Evolutionary conservation across 805 yeast species (phyloP), one percentile per base, ranked within the genome.

Genomic region (Priceomyces melissophilus): DNA sequence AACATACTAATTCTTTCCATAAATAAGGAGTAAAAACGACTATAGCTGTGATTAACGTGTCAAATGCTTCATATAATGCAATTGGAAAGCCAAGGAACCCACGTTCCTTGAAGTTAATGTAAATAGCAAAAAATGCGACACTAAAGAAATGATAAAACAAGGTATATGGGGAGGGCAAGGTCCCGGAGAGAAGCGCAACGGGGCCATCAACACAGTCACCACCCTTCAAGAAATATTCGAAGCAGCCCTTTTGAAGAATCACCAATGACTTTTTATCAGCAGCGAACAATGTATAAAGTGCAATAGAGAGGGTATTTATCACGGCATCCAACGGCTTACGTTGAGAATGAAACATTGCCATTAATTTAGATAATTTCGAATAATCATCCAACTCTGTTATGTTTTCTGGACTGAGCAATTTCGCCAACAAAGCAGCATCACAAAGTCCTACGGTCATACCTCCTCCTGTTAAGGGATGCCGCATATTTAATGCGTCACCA

Each of bases 391-490:
- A 72, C 39, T 76, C 78, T 4, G 72, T 73, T 10, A 80, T 76
- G 2, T 67, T 54, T 39, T 73, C 54, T 40, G 84, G 78, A 7
- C 78, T 70, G 39, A 93, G 69, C 30, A 86, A 63, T 50, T 76
- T 74, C 13, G 86, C 79, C 35, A 89, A 71, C 27, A 85, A 58
- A 0, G 76, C 84, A 3, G 87, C 86, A 62, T 93, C 99, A 57
- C 82, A 86, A 45, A 93, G 69, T 2, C 96, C 97, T 32, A 93
- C 99, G 17, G 98, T 89, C 99, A 93, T 93, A 46, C 99, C 99
- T 48, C 99, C 99, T 39, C 99, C 99, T 1, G 98, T 93, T 46
- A 93, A 76, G 20, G 99, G 99, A 61, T 93, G 99, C 60, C 99
- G 78, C 97, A 93, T 93, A 62, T 93, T 93, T 52, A 90, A 73